phyloP scores from a whole-genome alignment of 192 early-diverging fungal species.

The Allomyces macrogynus region DNA sequence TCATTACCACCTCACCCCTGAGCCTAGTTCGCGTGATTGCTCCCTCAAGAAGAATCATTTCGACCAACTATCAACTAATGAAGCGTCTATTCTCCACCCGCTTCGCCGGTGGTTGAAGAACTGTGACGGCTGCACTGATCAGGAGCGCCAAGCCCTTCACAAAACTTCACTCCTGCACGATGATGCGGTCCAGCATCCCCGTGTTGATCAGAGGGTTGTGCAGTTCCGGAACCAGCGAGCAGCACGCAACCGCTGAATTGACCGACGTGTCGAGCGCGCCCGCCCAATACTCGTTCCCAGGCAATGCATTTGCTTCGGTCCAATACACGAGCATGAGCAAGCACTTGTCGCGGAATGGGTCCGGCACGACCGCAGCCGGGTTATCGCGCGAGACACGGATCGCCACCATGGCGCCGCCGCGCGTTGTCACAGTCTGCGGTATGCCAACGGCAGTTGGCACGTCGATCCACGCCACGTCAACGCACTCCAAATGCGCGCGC shows the following conservation, averaged over 20 bases:
- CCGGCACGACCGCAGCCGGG: not conserved
- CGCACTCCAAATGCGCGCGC: not conserved
- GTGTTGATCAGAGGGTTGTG: constrained; percentile 16
- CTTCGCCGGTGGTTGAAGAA: too few species aligned
- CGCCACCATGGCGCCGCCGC: not conserved
- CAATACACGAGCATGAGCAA: not conserved
- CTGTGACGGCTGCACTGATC: too few species aligned
- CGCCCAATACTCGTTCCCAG: constrained; percentile 20
- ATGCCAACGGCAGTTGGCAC: not conserved
- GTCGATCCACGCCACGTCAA: not conserved
- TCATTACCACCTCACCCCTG: too few species aligned
- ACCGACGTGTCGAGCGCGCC: constrained; percentile 10
- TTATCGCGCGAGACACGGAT: not conserved
- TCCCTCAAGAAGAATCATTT: too few species aligned
- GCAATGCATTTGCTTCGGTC: constrained; percentile 8
- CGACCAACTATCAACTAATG: too few species aligned
- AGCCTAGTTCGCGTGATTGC: too few species aligned
- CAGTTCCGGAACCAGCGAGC: constrained; percentile 15
- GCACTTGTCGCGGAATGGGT: not conserved
- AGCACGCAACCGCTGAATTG: constrained; percentile 17
- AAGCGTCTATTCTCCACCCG: too few species aligned
- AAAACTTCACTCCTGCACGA: too few species aligned
- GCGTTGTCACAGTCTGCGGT: not conserved
- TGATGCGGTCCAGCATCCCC: too few species aligned
- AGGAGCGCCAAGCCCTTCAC: too few species aligned